phyloP scores from a whole-genome alignment of 257 asterid species.

The Nicotiana tomentosiformis region DNA sequence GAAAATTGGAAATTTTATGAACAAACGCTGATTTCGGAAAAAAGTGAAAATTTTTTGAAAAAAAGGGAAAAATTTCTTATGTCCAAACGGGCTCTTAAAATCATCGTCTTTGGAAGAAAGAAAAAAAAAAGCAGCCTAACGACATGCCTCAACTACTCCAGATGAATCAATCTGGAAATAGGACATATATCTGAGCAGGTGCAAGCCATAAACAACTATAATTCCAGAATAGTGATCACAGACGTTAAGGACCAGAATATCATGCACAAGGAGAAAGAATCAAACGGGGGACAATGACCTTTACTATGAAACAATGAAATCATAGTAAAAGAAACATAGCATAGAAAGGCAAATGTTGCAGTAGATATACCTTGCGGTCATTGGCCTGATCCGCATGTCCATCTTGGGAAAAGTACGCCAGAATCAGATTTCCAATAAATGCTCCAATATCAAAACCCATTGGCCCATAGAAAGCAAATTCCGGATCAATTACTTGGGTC shows the following conservation, averaged over 20 bases:
- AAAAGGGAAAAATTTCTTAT: no score
- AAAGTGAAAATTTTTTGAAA: no score
- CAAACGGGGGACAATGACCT: neutral
- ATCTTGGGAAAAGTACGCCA: slow-evolving; percentile 92
- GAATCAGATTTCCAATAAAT: slow-evolving; percentile 74
- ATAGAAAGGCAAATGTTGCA: neutral
- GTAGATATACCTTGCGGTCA: slow-evolving; percentile 59
- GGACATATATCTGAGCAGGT: neutral
- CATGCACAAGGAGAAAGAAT: neutral
- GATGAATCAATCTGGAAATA: neutral
- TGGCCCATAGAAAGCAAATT: slow-evolving; percentile 87
- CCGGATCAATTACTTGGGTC: slow-evolving; percentile 94
- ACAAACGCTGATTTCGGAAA: no score
- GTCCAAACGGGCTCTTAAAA: neutral
- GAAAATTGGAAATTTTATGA: no score
- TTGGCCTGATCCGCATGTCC: slow-evolving; percentile 63
- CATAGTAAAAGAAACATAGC: neutral
- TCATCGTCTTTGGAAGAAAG: neutral
- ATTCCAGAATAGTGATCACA: neutral
- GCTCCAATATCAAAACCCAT: slow-evolving; percentile 98
- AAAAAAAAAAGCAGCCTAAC: neutral
- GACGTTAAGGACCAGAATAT: neutral
- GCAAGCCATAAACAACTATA: neutral
- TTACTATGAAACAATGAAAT: neutral
- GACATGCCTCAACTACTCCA: neutral